Evolutionary conservation across 2,329 filamentous ascomycete species (phyloP).

Genomic region (Colletotrichum limetticola): DNA sequence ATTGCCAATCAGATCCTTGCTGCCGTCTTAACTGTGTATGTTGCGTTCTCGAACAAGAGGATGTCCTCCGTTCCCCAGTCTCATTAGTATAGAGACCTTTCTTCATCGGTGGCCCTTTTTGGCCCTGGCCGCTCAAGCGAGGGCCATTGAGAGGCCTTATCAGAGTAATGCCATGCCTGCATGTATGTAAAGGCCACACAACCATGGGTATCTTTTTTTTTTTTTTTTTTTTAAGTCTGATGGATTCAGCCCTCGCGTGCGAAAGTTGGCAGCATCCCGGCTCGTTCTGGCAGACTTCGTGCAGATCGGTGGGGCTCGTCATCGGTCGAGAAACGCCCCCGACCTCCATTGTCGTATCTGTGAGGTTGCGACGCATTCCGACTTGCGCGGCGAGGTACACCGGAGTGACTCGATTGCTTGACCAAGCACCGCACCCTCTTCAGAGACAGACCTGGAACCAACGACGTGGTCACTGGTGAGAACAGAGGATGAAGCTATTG

Average conservation of each 20-base stretch:
- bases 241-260: slow-evolving; percentile 12
- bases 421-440: slow-evolving; percentile 4
- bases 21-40: neutral
- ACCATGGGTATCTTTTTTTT: slow-evolving; percentile 6
- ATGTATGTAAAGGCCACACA: slow-evolving; percentile 11
- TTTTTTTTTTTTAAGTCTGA: neutral
- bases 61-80: slow-evolving; percentile 1
- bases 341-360: slow-evolving; percentile 1
- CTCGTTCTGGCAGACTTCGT: slow-evolving; percentile 13
- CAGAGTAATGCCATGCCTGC: slow-evolving; percentile 4
- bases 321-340: slow-evolving; percentile 19
- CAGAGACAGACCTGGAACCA: neutral
- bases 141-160: slow-evolving; percentile 8
- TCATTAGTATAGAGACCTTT: slow-evolving; percentile 2
- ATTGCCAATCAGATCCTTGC: neutral
- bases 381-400: slow-evolving; percentile 3
- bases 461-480: neutral
- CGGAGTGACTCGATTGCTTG: neutral
- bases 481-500: neutral
- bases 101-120: slow-evolving; percentile 15
- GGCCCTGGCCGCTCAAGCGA: slow-evolving; percentile 10
- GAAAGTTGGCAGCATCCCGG: slow-evolving; percentile 34
- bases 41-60: neutral
- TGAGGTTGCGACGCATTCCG: slow-evolving; percentile 15
- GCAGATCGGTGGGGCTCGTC: slow-evolving; percentile 30